Base-by-base conservation (phyloP, 2,329 filamentous ascomycete species). In the Ascochyta viciae-villosae region DNA sequence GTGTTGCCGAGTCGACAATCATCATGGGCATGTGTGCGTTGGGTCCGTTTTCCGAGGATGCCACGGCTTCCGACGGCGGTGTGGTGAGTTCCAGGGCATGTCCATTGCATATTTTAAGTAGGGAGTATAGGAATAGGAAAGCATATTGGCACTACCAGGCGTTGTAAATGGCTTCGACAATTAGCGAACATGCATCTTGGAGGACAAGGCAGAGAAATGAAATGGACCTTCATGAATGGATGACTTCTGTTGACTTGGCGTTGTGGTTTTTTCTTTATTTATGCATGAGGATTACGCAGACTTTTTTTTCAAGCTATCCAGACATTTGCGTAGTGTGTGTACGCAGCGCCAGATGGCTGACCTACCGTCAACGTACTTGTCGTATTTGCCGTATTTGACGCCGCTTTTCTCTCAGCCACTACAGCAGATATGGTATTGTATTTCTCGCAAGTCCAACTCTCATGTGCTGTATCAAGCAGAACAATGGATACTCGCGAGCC, bases 171-270 rank as follows among this genome's bases (percentile, higher is more conserved):
- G 53, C 38, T 47, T 60, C 48, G 57, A 57, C 54, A 50, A 31
- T 64, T 60, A 62, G 61, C 57, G 48, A 56, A 22, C 47, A 50
- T 47, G 58, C 54, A 54, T 62, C 58, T 47, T 26, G 29, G 16
- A 29, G 46, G 44, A 33, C 15, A 34, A n/a, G 16, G 33, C 42
- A 51, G 38, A 50, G 42, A 46, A 50, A 47, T 41, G 49, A 54
- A 55, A 40, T 51, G 46, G 31, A 57, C 15, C 33, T 23, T 23
- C 2, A 23, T 31, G n/a, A 13, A n/a, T 15, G 15, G 29, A 31
- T 4, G 29, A 15, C 12, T 31, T 12, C 29, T 31, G 22, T 40
- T 40, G 37, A 9, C 19, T 13, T 22, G 12, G 37, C 12, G 2
- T 15, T 15, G 15, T 15, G 10, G 8, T 37, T 5, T 19, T 37